Conservation (phyloP, 768 basidiomycete species). For the Naematelia encephala region DNA sequence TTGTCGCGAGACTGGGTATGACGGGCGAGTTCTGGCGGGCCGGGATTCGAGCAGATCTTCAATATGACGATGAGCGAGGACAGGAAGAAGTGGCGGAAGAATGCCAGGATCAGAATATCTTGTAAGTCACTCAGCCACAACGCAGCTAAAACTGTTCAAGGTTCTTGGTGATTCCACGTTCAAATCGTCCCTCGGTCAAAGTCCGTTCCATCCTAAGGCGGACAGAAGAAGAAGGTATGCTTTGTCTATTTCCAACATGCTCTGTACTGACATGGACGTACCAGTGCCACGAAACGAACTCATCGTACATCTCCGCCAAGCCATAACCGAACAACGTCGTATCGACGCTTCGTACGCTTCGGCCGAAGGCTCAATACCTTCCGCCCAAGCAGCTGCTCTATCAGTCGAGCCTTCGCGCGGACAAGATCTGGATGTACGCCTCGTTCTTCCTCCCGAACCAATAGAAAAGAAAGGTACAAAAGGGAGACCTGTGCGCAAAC, state of each 20-base stretch:
- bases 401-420: conserved; percentile 18
- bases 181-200: conserved; percentile 40
- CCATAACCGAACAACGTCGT: conserved; percentile 43
- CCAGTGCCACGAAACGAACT: conserved; percentile 45
- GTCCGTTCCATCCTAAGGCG: conserved; percentile 35
- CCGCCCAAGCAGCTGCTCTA: conserved; percentile 28
- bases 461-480: conserved; percentile 25
- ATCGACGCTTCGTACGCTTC: conserved; percentile 45
- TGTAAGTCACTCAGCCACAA: conserved; percentile 26
- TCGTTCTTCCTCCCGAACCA: conserved; percentile 45
- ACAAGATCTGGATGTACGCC: conserved; percentile 36
- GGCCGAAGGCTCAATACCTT: conserved; percentile 31
- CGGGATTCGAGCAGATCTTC: conserved; percentile 46
- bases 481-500: conserved; percentile 32
- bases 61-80: conserved; percentile 46
- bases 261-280: conserved; percentile 1
- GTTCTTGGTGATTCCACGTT: conserved; percentile 42
- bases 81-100: conserved; percentile 43
- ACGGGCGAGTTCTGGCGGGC: conserved; percentile 48
- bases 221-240: conserved; percentile 44
- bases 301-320: conserved; percentile 32
- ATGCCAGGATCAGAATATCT: conserved; percentile 45
- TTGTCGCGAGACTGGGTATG: conserved; percentile 31
- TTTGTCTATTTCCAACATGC: not conserved
- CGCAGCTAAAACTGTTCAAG: conserved; percentile 18